A percentile compares a stretch with the other conserved stretches of the same genome.
phyloP scores from a whole-genome alignment of 2,329 filamentous ascomycete species.

The Chaetomium globosum region DNA sequence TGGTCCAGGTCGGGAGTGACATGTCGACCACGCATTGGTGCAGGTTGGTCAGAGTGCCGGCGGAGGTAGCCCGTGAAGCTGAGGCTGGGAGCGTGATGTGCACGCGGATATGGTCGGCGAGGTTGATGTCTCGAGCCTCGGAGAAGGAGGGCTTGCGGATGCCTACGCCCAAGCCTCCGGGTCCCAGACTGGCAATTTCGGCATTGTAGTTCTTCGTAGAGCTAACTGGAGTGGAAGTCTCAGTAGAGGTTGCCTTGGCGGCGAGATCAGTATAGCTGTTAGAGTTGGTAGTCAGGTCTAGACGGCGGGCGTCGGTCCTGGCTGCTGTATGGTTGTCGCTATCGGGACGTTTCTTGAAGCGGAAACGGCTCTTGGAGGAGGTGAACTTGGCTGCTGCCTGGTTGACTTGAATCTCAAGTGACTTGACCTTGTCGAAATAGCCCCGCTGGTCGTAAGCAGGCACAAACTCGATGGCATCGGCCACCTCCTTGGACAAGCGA shows the following conservation, averaged over 20 bases:
- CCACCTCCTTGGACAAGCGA: constrained; percentile 78
- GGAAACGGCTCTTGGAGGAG: constrained; percentile 80
- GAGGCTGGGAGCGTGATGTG: constrained; percentile 78
- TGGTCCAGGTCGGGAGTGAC: constrained; percentile 58
- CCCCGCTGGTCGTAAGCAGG: constrained; percentile 88
- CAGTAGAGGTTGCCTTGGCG: constrained; percentile 29
- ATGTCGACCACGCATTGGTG: constrained; percentile 77
- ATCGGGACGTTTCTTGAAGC: constrained; percentile 62
- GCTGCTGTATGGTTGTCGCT: constrained; percentile 39
- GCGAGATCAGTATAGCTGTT: background rate
- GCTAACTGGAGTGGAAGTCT: constrained; percentile 42
- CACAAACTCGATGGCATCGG: constrained; percentile 78
- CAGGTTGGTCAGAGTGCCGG: constrained; percentile 72
- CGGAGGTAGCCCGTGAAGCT: constrained; percentile 70
- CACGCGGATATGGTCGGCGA: constrained; percentile 66
- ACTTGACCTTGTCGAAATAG: constrained; percentile 80
- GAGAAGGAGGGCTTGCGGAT: constrained; percentile 67
- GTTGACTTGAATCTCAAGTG: constrained; percentile 75
- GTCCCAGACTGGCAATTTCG: constrained; percentile 50
- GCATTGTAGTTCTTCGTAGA: constrained; percentile 60
- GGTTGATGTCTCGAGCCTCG: constrained; percentile 61
- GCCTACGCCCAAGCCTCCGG: constrained; percentile 36
- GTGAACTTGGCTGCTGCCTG: constrained; percentile 67
- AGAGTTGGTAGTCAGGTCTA: constrained; percentile 28
- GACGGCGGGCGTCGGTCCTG: constrained; percentile 50